Conservation (phyloP, 768 basidiomycete species). For the Coprinopsis sp. region DNA sequence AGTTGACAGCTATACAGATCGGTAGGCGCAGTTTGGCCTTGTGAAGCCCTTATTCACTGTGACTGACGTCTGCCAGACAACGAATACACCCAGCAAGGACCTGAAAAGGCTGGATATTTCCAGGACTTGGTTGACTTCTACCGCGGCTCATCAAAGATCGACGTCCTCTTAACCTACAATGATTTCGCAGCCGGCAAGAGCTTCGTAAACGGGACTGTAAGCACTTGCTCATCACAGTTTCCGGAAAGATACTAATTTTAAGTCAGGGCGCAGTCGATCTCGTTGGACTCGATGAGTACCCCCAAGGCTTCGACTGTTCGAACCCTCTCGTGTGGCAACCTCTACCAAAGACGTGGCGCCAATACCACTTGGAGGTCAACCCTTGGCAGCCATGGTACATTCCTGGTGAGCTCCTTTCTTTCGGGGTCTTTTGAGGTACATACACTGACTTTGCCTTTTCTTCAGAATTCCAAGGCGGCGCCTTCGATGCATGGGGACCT, state of each 20-base stretch:
- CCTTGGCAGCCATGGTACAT: slow-evolving; percentile 65
- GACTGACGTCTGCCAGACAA: slow-evolving; percentile 48
- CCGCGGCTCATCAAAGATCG: slow-evolving; percentile 49
- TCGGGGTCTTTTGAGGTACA: slow-evolving; percentile 7
- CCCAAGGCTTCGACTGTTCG: slow-evolving; percentile 79
- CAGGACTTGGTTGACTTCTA: slow-evolving; percentile 54
- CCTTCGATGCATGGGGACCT: slow-evolving; percentile 81
- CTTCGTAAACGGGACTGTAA: slow-evolving; percentile 68
- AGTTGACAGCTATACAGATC: slow-evolving; percentile 25
- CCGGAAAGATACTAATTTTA: background rate
- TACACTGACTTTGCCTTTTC: slow-evolving; percentile 1
- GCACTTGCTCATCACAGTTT: slow-evolving; percentile 13
- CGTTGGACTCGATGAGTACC: slow-evolving; percentile 71
- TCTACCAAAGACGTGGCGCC: slow-evolving; percentile 58
- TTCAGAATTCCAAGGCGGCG: slow-evolving; percentile 64
- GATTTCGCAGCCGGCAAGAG: slow-evolving; percentile 55
- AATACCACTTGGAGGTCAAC: slow-evolving; percentile 51
- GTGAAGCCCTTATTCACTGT: background rate
- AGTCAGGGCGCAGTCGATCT: slow-evolving; percentile 67
- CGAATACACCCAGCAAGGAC: slow-evolving; percentile 56
- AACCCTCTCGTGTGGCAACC: slow-evolving; percentile 62
- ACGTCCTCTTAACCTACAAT: slow-evolving; percentile 72
- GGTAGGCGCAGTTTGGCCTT: slow-evolving; percentile 14
- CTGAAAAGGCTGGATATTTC: slow-evolving; percentile 53
- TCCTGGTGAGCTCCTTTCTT: slow-evolving; percentile 40